phyloP scores from a whole-genome alignment of 805 yeast genomes.

The Yarrowia yakushimensis region DNA sequence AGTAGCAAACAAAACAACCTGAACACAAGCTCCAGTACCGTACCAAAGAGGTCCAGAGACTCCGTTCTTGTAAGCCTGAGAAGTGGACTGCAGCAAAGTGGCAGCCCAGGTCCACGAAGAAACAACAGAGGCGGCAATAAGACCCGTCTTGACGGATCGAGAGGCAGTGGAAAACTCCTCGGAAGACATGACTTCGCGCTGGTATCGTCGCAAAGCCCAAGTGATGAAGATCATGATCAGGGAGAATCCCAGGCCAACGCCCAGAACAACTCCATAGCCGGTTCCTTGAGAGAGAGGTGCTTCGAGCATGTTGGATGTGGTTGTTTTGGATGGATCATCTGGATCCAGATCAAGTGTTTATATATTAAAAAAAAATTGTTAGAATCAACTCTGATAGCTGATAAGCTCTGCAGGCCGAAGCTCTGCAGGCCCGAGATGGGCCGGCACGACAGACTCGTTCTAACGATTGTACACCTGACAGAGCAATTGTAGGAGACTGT shows the following conservation, averaged over 20 bases:
- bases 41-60: constrained; percentile 77
- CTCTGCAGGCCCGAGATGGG: not conserved
- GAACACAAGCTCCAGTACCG: constrained; percentile 89
- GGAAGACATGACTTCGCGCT: constrained; percentile 81
- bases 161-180: constrained; percentile 95
- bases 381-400: not conserved
- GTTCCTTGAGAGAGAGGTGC: constrained; percentile 64
- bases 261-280: constrained; percentile 85
- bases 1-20: constrained; percentile 79
- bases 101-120: constrained; percentile 94
- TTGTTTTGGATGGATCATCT: too few species aligned
- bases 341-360: too few species aligned
- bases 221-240: constrained; percentile 77
- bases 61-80: constrained; percentile 77
- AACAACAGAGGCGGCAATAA: constrained; percentile 86
- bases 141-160: constrained; percentile 76
- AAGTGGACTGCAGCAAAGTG: constrained; percentile 66
- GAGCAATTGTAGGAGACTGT: too few species aligned
- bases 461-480: too few species aligned
- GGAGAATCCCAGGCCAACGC: constrained; percentile 64
- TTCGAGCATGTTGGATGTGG: not conserved
- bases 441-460: too few species aligned
- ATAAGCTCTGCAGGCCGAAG: not conserved
- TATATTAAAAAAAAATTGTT: too few species aligned
- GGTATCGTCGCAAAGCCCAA: constrained; percentile 66